Conservation (phyloP, 225 moss, liverwort and hornwort genomes). For the Polytrichum formosum region DNA sequence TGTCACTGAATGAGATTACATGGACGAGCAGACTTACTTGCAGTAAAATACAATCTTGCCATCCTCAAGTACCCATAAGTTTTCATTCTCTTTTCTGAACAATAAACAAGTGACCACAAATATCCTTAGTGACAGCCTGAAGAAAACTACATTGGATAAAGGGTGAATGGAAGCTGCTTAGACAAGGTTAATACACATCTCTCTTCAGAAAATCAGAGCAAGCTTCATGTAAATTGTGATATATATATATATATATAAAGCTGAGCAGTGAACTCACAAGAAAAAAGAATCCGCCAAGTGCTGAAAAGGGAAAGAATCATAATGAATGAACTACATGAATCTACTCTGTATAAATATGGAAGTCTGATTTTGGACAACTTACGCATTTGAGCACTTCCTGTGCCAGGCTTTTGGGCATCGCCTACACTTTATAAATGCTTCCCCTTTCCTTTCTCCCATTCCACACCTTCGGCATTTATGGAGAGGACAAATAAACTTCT, state of each 20-base stretch:
- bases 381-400: slow-evolving; percentile 8
- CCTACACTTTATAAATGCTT: slow-evolving; percentile 1
- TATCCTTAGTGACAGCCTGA: not conserved
- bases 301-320: not conserved
- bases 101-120: not conserved
- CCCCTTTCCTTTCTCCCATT: not conserved
- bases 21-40: not conserved
- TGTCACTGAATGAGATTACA: not conserved
- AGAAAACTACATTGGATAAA: not conserved
- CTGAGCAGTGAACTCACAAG: not conserved
- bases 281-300: not conserved
- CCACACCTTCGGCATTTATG: slow-evolving; percentile 8
- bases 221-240: no score
- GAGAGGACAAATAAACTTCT: slow-evolving; percentile 5
- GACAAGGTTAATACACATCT: no score
- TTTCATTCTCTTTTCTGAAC: slow-evolving; percentile 1
- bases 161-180: no score
- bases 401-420: slow-evolving; percentile 15
- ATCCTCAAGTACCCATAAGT: slow-evolving; percentile 4
- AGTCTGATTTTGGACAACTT: not conserved
- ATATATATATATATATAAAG: no score
- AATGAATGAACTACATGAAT: not conserved
- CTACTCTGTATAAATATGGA: no score
- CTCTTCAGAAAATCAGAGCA: no score
- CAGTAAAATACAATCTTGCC: slow-evolving; percentile 2